Conservation (phyloP, 345 rosid genomes). For the Raphanus raphanistrum region DNA sequence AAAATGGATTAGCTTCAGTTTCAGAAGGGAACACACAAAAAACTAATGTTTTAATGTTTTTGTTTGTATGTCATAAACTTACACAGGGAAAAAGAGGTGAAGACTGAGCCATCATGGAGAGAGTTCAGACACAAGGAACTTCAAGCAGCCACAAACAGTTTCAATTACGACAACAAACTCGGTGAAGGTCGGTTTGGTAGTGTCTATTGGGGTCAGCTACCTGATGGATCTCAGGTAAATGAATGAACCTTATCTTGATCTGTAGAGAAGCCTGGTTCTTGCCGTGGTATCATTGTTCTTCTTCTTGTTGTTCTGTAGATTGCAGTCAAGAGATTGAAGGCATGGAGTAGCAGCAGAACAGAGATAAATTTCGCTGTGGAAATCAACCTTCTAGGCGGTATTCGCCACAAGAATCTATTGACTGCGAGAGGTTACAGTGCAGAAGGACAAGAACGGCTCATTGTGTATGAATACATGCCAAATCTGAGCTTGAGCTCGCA, state of each 20-base stretch:
- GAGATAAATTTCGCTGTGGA: conserved; percentile 78
- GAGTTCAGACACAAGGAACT: conserved; percentile 78
- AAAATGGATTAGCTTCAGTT: conserved; percentile 15
- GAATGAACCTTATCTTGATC: not conserved
- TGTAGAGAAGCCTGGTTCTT: not conserved
- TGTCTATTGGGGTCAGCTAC: conserved; percentile 98
- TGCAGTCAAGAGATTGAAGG: conserved; percentile 95
- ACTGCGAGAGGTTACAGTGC: conserved; percentile 88
- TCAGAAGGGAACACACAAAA: not conserved
- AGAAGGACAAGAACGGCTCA: conserved; percentile 96
- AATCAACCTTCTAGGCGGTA: conserved; percentile 80
- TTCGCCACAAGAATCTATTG: conserved; percentile 81
- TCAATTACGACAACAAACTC: conserved; percentile 92
- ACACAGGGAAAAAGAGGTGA: conserved; percentile 55
- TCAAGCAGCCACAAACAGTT: conserved; percentile 94
- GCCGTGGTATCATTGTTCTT: not conserved
- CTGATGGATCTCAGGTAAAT: conserved; percentile 97
- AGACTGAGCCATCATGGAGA: conserved; percentile 74
- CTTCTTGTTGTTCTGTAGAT: conserved; percentile 63
- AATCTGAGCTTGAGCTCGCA: conserved; percentile 84
- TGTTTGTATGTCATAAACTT: not conserved
- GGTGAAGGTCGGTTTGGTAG: conserved; percentile 99
- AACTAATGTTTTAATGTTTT: not conserved
- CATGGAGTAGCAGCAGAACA: conserved; percentile 80
- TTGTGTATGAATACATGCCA: conserved; percentile 91